Conservation (phyloP, 257 asterid genomes). For the Solanum dulcamara region DNA sequence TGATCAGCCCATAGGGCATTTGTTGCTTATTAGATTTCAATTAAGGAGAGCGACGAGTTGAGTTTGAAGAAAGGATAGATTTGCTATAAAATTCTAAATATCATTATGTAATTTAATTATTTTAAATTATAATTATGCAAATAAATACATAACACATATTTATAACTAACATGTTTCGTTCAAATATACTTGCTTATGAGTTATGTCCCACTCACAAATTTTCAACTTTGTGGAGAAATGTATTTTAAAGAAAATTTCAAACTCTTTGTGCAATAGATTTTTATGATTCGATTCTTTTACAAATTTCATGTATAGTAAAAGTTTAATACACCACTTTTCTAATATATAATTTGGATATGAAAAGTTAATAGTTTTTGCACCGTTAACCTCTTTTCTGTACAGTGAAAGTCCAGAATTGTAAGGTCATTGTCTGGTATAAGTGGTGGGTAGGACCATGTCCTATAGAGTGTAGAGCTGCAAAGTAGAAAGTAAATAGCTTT, state of each 20-base stretch:
- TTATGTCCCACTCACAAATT: background rate
- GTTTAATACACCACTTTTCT: no score
- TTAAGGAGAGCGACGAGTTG: background rate
- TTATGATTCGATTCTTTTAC: no score
- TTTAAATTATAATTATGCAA: no score
- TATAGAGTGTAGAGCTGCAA: background rate
- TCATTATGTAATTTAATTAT: no score
- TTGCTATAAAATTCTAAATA: no score
- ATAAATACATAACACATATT: no score
- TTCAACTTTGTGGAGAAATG: background rate
- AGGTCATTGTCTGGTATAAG: slow-evolving; percentile 5
- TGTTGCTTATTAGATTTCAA: background rate
- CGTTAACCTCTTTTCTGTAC: background rate
- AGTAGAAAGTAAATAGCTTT: background rate
- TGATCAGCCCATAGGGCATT: background rate
- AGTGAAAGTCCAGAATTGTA: background rate
- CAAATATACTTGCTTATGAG: no score
- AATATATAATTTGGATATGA: no score
- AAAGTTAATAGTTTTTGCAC: background rate
- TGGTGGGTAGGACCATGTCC: slow-evolving; percentile 9
- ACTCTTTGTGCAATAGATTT: no score
- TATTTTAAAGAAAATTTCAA: background rate
- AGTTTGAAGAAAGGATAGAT: no score
- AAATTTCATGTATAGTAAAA: no score
- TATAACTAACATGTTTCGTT: no score